Conservation (phyloP, 2,329 filamentous ascomycete genomes). For the Fusarium secorum region DNA sequence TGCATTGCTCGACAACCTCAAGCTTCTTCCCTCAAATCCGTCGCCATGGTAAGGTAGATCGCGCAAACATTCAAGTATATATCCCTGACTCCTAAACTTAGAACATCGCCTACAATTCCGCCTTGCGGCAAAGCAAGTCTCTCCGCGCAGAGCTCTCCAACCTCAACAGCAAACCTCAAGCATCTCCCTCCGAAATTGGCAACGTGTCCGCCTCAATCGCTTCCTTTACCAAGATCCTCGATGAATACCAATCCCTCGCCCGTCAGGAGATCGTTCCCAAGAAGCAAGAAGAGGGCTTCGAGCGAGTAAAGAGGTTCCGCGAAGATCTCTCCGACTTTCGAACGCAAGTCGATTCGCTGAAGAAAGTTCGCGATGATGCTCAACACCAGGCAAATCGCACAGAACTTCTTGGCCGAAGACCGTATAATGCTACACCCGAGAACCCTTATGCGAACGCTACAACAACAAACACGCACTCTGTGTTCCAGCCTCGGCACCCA, state of each 20-base stretch:
- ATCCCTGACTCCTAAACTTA: constrained; percentile 43
- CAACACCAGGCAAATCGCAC: constrained; percentile 71
- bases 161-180: constrained; percentile 69
- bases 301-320: constrained; percentile 86
- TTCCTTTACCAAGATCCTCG: constrained; percentile 85
- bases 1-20: constrained; percentile 14
- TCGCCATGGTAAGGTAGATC: constrained; percentile 30
- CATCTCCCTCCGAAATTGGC: constrained; percentile 65
- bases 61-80: rapidly evolving
- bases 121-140: constrained; percentile 82
- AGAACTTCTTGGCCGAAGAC: constrained; percentile 85
- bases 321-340: constrained; percentile 83
- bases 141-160: constrained; percentile 79
- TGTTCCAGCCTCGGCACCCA: constrained; percentile 54
- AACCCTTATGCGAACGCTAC: constrained; percentile 82
- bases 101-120: constrained; percentile 88
- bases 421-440: constrained; percentile 82
- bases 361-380: constrained; percentile 78
- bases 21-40: constrained; percentile 28
- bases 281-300: constrained; percentile 90
- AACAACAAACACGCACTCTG: constrained; percentile 45
- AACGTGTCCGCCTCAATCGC: constrained; percentile 81
- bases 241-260: constrained; percentile 87
- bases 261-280: constrained; percentile 88
- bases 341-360: constrained; percentile 77